Conservation (phyloP, 768 basidiomycete genomes). For the Gymnopilus junonius region DNA sequence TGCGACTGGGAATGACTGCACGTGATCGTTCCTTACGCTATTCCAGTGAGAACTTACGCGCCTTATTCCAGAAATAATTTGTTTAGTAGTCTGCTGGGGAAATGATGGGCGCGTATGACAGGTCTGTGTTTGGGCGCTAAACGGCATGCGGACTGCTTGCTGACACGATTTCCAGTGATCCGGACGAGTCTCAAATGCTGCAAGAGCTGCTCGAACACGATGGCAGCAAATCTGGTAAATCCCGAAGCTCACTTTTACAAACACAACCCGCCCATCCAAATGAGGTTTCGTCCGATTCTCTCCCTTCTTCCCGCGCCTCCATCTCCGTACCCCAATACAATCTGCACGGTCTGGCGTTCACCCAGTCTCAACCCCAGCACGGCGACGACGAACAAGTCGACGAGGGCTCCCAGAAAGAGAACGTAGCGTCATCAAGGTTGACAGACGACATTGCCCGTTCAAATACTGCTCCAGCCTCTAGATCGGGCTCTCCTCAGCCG, state of each 20-base stretch:
- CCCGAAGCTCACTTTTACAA: slow-evolving; percentile 18
- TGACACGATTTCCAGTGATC: slow-evolving; percentile 37
- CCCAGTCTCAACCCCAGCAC: slow-evolving; percentile 54
- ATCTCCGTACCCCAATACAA: slow-evolving; percentile 52
- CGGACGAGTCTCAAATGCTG: slow-evolving; percentile 55
- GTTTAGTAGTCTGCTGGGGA: too few relatives aligned
- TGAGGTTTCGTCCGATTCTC: slow-evolving; percentile 47
- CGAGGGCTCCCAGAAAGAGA: slow-evolving; percentile 61
- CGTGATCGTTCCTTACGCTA: slow-evolving; percentile 21
- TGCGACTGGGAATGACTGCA: slow-evolving; percentile 4
- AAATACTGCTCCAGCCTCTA: slow-evolving; percentile 24
- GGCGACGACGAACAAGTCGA: slow-evolving; percentile 36
- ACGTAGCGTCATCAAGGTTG: slow-evolving; percentile 31
- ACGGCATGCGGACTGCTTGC: neutral
- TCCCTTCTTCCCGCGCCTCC: slow-evolving; percentile 36
- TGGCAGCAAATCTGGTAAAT: slow-evolving; percentile 18
- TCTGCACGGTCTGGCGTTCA: slow-evolving; percentile 58
- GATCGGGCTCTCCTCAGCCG: slow-evolving; percentile 26
- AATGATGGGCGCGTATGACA: slow-evolving; percentile 42
- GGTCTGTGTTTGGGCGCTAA: slow-evolving; percentile 33
- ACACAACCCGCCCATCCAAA: slow-evolving; percentile 30
- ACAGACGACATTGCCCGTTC: slow-evolving; percentile 20
- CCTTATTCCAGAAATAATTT: neutral
- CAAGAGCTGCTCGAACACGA: slow-evolving; percentile 43
- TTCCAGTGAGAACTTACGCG: slow-evolving; percentile 1